A percentile compares a stretch with the other conserved stretches of the same genome.
phyloP scores from a whole-genome alignment of 169 alveolate species.

The Plasmodium relictum region DNA sequence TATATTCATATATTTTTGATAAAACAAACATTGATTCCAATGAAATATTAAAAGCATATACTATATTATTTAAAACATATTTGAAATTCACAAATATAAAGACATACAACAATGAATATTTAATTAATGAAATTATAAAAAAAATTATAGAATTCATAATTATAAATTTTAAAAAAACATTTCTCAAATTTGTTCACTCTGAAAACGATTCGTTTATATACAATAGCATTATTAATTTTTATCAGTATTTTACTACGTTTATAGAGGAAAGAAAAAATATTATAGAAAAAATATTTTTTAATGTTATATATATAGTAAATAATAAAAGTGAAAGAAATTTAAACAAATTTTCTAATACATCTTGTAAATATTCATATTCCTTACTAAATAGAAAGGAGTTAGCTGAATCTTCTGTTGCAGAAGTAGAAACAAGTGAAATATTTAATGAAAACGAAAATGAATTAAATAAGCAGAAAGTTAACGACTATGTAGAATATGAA shows the following conservation, averaged over 20 bases:
- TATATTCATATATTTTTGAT: conserved; percentile 15
- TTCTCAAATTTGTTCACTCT: conserved; percentile 41
- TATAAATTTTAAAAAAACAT: conserved; percentile 30
- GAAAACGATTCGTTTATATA: conserved; percentile 3
- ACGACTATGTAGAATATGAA: not conserved
- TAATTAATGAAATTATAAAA: conserved; percentile 10
- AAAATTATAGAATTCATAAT: conserved; percentile 17
- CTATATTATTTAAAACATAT: not conserved
- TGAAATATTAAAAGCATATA: conserved; percentile 13
- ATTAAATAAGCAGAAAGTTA: not conserved
- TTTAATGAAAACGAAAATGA: not conserved
- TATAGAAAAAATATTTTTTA: not conserved
- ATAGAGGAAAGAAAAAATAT: conserved; percentile 52
- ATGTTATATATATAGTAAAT: not conserved
- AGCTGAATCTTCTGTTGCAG: not conserved
- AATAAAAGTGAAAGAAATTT: not conserved
- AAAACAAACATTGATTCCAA: not conserved
- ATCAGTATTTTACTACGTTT: conserved; percentile 48
- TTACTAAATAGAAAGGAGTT: no score
- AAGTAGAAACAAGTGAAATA: not conserved
- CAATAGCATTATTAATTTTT: conserved; percentile 45
- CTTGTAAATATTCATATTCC: not conserved
- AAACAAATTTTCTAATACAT: not conserved
- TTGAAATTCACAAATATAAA: conserved; percentile 7
- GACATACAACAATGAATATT: conserved; percentile 5